Evolutionary conservation across 805 yeast species (phyloP), one percentile per base, ranked within the genome.

Genomic region (Pichia cephalocereana): DNA sequence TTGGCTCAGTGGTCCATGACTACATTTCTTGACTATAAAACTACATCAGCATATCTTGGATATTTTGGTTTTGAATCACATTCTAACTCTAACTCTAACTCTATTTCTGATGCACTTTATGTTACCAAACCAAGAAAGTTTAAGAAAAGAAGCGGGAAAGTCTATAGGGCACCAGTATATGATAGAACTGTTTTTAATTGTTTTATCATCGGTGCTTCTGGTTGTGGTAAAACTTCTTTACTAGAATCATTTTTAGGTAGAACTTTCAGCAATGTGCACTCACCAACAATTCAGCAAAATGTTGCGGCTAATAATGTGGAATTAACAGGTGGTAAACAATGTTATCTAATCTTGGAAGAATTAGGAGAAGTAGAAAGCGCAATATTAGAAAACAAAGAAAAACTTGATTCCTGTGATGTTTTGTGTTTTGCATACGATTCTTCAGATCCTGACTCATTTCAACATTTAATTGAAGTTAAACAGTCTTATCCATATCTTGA

Each of bases 1-100:
- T 68, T 93, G 38, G 99, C 99, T 0, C 98, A 91, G 59, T 93
- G 99, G 99, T 83, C 91, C 57, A 85, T 93, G 86, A 88, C 96
- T 0, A 91, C 98, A 0, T 89, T 80, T 55, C 68, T 93, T 31
- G 96, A 90, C 57, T 80, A 85, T 60, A 80, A 76, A 56, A 83
- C 88, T 0, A 89, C 98, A 0, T 72, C 93, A 45, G 95, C 88
- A 45, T 93, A 91, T 58, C 67, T 93, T 52, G 96, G 95, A 0
- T 87, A 86, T 67, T 73, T 93, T 48, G 99, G 99, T 0, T 91
- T 84, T 60, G 95, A 86, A 70, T 58, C 53, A 54, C 59, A 48
- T 57, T 64, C 46, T 2, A 44, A 47, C 57, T 64, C 46, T 2
- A 44, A 47, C 14, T 54, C 55, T 0, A 37, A 52, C 1, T 55